These are phyloP conservation scores for Neurospora crassa DNA, from an alignment of 2,329 filamentous ascomycete species.

Conservation along the genomic window DNA sequence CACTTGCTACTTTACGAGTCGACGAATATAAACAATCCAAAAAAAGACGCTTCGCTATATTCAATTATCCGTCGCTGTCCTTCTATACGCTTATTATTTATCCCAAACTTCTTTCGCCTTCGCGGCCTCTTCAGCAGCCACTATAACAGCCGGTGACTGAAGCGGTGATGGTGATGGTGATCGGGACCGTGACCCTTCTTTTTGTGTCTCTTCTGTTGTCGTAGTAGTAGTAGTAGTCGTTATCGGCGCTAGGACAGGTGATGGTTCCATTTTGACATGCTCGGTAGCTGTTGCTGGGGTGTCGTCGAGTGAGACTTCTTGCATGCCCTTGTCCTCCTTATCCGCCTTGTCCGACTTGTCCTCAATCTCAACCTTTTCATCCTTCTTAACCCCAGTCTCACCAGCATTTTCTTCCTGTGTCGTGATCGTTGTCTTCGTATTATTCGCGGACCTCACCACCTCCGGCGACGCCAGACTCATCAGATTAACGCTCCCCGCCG, in stretches of 20 bases:
- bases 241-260: background rate
- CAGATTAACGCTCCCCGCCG: background rate
- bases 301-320: background rate
- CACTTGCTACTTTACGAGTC: no score
- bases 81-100: background rate
- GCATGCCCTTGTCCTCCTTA: background rate
- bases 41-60: no score
- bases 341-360: background rate
- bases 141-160: background rate
- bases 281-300: background rate
- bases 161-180: background rate
- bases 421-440: background rate
- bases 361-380: background rate
- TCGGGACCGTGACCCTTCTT: background rate
- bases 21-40: no score
- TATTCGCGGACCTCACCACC: background rate
- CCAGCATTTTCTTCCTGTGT: background rate
- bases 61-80: no score
- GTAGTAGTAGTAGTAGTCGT: background rate
- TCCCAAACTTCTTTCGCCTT: conserved; percentile 7
- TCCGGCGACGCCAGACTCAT: background rate
- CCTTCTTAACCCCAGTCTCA: background rate
- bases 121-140: conserved; percentile 5
- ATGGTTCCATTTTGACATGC: background rate
- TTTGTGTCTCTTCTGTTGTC: background rate